Evolutionary conservation across 768 basidiomycete genomes (phyloP), one percentile per base, ranked within the genome.

Genomic region (Amanita pallidorosea): DNA sequence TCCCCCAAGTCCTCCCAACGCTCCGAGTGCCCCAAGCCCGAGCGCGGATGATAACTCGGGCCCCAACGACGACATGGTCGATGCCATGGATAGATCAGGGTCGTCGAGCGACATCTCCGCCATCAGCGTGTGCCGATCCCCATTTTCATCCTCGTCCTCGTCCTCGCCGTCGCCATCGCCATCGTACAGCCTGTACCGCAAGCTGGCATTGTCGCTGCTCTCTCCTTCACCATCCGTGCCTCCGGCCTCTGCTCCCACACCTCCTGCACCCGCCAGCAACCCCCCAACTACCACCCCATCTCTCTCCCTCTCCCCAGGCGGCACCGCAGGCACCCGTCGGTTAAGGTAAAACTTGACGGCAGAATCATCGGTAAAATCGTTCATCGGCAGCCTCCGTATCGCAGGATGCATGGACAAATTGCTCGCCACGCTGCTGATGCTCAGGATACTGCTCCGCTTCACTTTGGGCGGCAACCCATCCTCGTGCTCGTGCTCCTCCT

Each of bases 311-410:
- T 46, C 37, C 7, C 29, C 33, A 7, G 11, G 33, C 33, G 33
- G 33, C 13, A 33, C 7, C 13, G 33, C 33, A 13, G 33, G 33
- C 36, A 22, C 27, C 23, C 76, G 70, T 49, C 88, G 73, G 63
- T 97, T 92, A 55, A 98, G 66, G 67, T 96, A 99, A 66, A 98
- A 87, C 66, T 97, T 98, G 67, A 98, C 94, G 0, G 86, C 83
- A 3, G 93, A 92, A 62, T 98, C 96, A 57, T 99, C 96, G 38
- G 88, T 88, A 61, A 94, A 98, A 63, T 98, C 96, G 59, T 94
- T 96, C 91, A 96, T 95, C 41, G 88, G 81, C 36, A 98, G 70
- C 62, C 88, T 89, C 61, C 81, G 84, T 66, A 98, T 99, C 13
- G 96, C 94, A 15, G 95, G 94, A 61, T 97, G 90, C 79, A 89